Conservation (phyloP, 2,329 filamentous ascomycete genomes). For the Chaetomium sp. region DNA sequence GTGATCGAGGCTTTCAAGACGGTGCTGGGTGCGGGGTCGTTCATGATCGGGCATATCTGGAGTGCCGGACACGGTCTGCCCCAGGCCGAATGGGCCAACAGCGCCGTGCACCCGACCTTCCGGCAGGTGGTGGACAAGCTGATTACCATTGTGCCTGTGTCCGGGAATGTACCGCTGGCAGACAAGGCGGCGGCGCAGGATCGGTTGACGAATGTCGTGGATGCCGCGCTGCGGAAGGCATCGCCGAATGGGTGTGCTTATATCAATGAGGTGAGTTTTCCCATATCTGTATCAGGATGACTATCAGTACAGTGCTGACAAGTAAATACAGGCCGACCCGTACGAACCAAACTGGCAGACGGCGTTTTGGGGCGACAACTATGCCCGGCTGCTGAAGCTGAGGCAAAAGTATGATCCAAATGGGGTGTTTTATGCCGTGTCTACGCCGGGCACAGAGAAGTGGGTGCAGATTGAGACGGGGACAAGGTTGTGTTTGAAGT, state of each 20-base stretch:
- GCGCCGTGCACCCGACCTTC: conserved; percentile 35
- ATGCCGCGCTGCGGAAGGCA: conserved; percentile 32
- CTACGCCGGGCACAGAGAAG: conserved; percentile 39
- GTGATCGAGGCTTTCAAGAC: conserved; percentile 33
- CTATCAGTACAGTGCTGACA: conserved; percentile 1
- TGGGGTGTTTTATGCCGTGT: conserved; percentile 37
- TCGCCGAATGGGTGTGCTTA: conserved; percentile 37
- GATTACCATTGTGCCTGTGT: conserved; percentile 30
- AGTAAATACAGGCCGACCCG: conserved; percentile 21
- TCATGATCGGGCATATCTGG: conserved; percentile 35
- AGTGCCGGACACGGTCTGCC: conserved; percentile 31
- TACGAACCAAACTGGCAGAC: conserved; percentile 32
- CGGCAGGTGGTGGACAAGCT: conserved; percentile 31
- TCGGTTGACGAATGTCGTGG: conserved; percentile 33
- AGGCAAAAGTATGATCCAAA: conserved; percentile 40
- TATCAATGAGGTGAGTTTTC: conserved; percentile 35
- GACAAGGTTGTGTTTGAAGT: conserved; percentile 34
- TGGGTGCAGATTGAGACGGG: conserved; percentile 37
- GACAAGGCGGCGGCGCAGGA: conserved; percentile 37
- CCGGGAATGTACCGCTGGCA: conserved; percentile 35
- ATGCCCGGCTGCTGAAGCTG: conserved; percentile 30
- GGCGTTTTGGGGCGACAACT: conserved; percentile 36
- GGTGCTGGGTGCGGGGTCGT: conserved; percentile 27
- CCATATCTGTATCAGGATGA: not conserved
- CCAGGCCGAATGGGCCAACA: conserved; percentile 28